These are phyloP conservation scores for Teunomyces gatunensis DNA, from an alignment of 805 yeast species.

Conservation along the genomic window DNA sequence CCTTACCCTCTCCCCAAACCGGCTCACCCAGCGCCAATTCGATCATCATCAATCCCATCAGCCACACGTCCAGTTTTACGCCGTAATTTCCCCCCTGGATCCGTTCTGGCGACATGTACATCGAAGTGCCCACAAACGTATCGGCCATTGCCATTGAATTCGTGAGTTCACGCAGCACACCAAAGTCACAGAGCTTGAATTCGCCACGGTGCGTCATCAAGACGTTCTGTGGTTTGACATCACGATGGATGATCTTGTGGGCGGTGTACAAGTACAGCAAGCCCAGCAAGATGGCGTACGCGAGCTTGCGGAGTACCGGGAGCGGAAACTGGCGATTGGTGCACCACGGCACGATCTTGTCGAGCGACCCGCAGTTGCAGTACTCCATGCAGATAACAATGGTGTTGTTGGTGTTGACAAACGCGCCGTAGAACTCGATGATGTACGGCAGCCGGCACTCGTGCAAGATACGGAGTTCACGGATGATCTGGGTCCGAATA, in stretches of 20 bases:
- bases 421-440: constrained; percentile 89
- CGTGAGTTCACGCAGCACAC: constrained; percentile 87
- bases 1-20: constrained; percentile 65
- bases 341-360: constrained; percentile 64
- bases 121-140: constrained; percentile 96
- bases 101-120: constrained; percentile 95
- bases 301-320: constrained; percentile 66
- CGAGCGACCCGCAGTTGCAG: constrained; percentile 92
- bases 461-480: constrained; percentile 88
- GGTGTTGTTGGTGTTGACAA: constrained; percentile 58
- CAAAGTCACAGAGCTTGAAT: constrained; percentile 93
- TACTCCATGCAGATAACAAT: constrained; percentile 94
- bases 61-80: constrained; percentile 97
- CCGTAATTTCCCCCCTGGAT: constrained; percentile 93
- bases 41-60: constrained; percentile 83
- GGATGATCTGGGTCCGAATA: constrained; percentile 76
- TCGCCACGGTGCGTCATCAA: constrained; percentile 82
- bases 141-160: constrained; percentile 86
- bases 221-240: constrained; percentile 93
- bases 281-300: constrained; percentile 76
- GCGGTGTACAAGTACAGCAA: constrained; percentile 75
- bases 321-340: constrained; percentile 46
- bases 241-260: constrained; percentile 91
- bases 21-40: constrained; percentile 85
- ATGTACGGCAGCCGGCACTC: constrained; percentile 83